Evolutionary conservation across 2,329 filamentous ascomycete genomes (phyloP).

Genomic region (Hypoxylon sp.): DNA sequence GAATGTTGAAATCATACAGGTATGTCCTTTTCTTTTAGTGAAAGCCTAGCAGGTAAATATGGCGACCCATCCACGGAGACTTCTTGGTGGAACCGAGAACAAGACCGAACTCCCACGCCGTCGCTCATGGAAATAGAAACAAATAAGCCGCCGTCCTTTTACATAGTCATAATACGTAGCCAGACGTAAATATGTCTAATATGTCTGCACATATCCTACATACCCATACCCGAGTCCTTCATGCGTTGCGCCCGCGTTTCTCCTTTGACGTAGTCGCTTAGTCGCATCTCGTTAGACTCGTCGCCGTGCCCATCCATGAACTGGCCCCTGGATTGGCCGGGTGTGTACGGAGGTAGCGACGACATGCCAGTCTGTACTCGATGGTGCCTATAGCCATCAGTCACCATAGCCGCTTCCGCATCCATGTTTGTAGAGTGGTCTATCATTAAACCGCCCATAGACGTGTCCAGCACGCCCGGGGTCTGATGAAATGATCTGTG

Average conservation of each 20-base stretch:
- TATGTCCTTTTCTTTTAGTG: neutral
- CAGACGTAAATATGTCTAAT: neutral
- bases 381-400: conserved; percentile 52
- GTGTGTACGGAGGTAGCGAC: conserved; percentile 55
- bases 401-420: conserved; percentile 53
- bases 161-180: neutral
- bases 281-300: conserved; percentile 56
- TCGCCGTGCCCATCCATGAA: conserved; percentile 55
- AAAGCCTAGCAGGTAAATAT: conserved; percentile 12
- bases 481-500: conserved; percentile 30
- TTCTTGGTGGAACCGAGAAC: conserved; percentile 17
- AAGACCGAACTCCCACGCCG: conserved; percentile 28
- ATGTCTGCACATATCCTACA: conserved; percentile 22
- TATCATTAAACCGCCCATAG: conserved; percentile 40
- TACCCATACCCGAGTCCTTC: conserved; percentile 38
- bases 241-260: conserved; percentile 56
- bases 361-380: conserved; percentile 39
- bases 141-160: conserved; percentile 2
- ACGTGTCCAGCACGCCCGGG: conserved; percentile 26
- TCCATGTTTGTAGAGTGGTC: conserved; percentile 40
- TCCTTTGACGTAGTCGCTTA: conserved; percentile 58
- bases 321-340: conserved; percentile 45
- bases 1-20: conserved; percentile 7
- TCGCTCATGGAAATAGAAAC: conserved; percentile 33
- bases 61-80: conserved; percentile 1